Base-by-base conservation (phyloP, 495 filamentous ascomycete genomes). In the Podospora fimiseda region DNA sequence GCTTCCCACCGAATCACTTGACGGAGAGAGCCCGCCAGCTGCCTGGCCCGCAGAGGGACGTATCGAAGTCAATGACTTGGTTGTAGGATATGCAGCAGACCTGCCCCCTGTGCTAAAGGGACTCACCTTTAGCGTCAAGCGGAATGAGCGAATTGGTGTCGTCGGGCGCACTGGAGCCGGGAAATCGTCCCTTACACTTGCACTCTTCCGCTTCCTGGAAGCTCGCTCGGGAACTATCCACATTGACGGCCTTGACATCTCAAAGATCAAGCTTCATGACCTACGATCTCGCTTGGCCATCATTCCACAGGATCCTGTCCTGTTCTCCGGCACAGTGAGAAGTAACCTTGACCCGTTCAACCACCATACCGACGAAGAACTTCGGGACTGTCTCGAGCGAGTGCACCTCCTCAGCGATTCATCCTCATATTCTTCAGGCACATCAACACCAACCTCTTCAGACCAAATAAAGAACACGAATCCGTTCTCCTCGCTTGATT, bases 81-180 rank as follows among this genome's bases (percentile, higher is more conserved):
- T 86, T 2, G 87, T 89, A 1, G 76, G 77, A 18, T 95, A 94
- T 60, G 88, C 88, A 3, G 73, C 82, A 0, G 87, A 91, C 44
- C 76, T 92, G 0, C 86, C 85, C 0, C 79, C 87, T 0, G 83
- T 93, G 0, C 70, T 95, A 0, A 88, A 90, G 59, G 86, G 82
- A 0, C 73, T 95, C 20, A 80, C 71, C 22, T 91, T 95, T 68
- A 73, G 67, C 8, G 73, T 91, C 23, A 75, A 88, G 45, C 74
- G 78, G 30, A 88, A 88, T 58, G 81, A 95, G 63, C 76, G 88
- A 2, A 71, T 95, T 36, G 90, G 89, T 14, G 84, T 95, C 1
- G 86, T 93, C 8, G 90, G 90, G 9, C 83, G 90, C 16, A 95
- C 90, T 9, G 90, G 90, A 11, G 88, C 89, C 0, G 90, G 90